Percentiles rank a stretch among this genome's conserved stretches.
phyloP scores from a whole-genome alignment of 345 rosid genomes.

The Heritiera littoralis region DNA sequence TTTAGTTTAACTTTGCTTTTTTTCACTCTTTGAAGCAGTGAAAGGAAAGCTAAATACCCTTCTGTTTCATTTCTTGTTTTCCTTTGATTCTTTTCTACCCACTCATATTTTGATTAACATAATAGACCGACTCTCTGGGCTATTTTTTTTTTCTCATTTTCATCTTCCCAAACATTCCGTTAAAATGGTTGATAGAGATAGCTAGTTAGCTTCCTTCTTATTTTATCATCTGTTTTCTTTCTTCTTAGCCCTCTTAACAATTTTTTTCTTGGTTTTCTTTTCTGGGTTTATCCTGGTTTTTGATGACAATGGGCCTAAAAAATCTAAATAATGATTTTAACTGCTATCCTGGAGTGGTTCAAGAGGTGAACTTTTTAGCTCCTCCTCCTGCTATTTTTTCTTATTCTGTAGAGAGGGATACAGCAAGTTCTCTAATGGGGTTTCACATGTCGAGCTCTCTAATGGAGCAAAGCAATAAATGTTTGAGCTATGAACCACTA shows the following conservation, averaged over 20 bases:
- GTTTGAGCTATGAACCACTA: slow-evolving; percentile 20
- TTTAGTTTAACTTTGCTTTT: not conserved
- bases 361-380: slow-evolving; percentile 31
- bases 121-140: not conserved
- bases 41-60: not conserved
- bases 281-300: slow-evolving; percentile 10
- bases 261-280: not conserved
- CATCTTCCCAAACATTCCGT: slow-evolving; percentile 5
- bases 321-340: slow-evolving; percentile 20
- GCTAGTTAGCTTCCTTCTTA: not conserved
- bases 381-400: slow-evolving; percentile 30
- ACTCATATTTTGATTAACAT: too few relatives aligned
- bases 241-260: not conserved
- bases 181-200: slow-evolving; percentile 1
- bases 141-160: not conserved
- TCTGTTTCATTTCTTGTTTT: not conserved
- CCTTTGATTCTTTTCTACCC: slow-evolving; percentile 1
- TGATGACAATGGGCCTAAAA: slow-evolving; percentile 33
- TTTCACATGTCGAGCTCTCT: slow-evolving; percentile 34
- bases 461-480: slow-evolving; percentile 23
- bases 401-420: slow-evolving; percentile 4
- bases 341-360: slow-evolving; percentile 25
- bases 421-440: slow-evolving; percentile 28
- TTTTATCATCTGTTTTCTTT: not conserved
- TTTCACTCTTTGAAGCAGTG: not conserved